Conservation (phyloP, 1,284 basidiomycete species). For the Austroboletus rostrupii region DNA sequence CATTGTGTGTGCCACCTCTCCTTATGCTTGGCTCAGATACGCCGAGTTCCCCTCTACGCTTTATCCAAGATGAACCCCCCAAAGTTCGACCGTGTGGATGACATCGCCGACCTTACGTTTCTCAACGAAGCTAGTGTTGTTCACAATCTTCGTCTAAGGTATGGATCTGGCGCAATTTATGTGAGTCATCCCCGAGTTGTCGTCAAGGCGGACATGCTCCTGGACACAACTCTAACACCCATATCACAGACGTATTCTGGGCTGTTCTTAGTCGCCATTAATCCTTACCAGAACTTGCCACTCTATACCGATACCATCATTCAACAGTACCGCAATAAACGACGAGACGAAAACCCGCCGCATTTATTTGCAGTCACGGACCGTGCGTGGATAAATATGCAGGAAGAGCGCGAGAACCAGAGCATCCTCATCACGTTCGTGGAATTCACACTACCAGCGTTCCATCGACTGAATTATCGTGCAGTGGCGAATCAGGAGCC, state of each 20-base stretch:
- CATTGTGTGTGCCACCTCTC: conserved; percentile 1
- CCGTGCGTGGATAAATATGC: conserved; percentile 97
- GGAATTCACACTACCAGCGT: background rate
- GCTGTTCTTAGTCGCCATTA: conserved; percentile 96
- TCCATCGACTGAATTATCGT: conserved; percentile 1
- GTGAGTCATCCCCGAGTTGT: conserved; percentile 49
- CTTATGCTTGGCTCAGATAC: conserved; percentile 47
- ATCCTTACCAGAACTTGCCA: conserved; percentile 92
- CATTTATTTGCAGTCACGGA: conserved; percentile 98
- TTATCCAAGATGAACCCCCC: conserved; percentile 97
- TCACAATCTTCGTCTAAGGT: conserved; percentile 90
- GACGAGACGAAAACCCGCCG: conserved; percentile 93
- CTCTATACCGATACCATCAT: conserved; percentile 92
- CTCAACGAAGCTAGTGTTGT: conserved; percentile 98
- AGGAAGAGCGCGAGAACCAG: conserved; percentile 95
- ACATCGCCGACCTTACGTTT: conserved; percentile 98
- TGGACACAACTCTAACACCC: conserved; percentile 12
- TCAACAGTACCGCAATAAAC: conserved; percentile 88
- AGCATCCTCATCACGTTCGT: conserved; percentile 96
- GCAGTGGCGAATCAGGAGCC: conserved; percentile 94
- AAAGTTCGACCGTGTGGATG: conserved; percentile 96
- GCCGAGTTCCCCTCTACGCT: conserved; percentile 71
- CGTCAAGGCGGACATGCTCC: background rate
- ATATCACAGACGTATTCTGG: conserved; percentile 85
- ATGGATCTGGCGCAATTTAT: conserved; percentile 92